These are phyloP conservation scores for Schizophyllum amplum DNA, from an alignment of 1,284 basidiomycete species.

Conservation along the genomic window DNA sequence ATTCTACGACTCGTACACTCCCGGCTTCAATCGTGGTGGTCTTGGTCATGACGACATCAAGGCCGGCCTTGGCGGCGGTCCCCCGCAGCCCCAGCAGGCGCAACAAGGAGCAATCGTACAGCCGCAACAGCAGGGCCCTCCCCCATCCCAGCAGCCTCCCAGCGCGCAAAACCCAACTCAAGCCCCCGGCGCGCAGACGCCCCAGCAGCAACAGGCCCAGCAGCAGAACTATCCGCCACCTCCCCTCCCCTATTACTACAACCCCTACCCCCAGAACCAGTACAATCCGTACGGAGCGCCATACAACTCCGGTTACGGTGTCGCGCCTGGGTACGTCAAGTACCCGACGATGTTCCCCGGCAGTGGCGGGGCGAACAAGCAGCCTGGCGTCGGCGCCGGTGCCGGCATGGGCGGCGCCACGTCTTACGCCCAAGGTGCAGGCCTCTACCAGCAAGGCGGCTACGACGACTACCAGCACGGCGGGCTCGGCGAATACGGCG, in stretches of 20 bases:
- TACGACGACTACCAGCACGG: conserved; percentile 63
- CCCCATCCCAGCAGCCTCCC: conserved; percentile 44
- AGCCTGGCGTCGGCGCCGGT: conserved; percentile 7
- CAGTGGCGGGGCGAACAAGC: conserved; percentile 5
- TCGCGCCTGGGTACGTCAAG: conserved; percentile 65
- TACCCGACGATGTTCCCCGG: conserved; percentile 68
- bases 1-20: conserved; percentile 71
- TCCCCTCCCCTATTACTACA: conserved; percentile 59
- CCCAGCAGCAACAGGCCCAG: conserved; percentile 47
- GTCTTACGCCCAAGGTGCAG: conserved; percentile 25
- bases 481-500: conserved; percentile 48
- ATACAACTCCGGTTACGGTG: conserved; percentile 61
- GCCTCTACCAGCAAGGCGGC: conserved; percentile 55
- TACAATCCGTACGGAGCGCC: conserved; percentile 42
- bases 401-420: conserved; percentile 7
- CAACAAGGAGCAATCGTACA: conserved; percentile 39
- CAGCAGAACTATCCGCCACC: conserved; percentile 52
- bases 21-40: conserved; percentile 52
- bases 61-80: conserved; percentile 41
- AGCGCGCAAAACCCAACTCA: conserved; percentile 29
- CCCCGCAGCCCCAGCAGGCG: conserved; percentile 40
- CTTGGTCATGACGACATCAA: conserved; percentile 68
- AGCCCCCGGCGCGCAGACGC: conserved; percentile 41
- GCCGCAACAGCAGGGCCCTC: conserved; percentile 19
- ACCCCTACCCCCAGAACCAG: conserved; percentile 63